phyloP scores from a whole-genome alignment of 495 filamentous ascomycete species.

The Pyronema omphalodes region DNA sequence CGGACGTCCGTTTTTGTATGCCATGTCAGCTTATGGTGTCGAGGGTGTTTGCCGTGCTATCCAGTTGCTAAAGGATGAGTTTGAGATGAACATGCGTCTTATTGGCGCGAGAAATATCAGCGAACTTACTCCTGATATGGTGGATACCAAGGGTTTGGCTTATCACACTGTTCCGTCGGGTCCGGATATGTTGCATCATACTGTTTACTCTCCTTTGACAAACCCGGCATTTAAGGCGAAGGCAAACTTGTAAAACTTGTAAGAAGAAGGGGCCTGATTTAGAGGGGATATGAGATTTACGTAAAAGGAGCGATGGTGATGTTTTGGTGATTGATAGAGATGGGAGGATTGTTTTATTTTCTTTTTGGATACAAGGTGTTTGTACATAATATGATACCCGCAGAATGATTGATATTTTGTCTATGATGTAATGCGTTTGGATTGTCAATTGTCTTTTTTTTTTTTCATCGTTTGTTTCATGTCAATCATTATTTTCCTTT shows the following conservation, averaged over 20 bases:
- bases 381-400: no score
- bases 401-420: no score
- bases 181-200: constrained; percentile 37
- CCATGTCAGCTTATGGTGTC: constrained; percentile 84
- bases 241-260: constrained; percentile 4
- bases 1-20: constrained; percentile 83
- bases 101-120: constrained; percentile 58
- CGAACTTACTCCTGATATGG: constrained; percentile 56
- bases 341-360: no score
- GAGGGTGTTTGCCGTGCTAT: constrained; percentile 80
- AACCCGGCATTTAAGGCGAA: constrained; percentile 33
- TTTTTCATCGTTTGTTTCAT: no score
- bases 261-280: neutral
- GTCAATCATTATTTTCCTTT: no score
- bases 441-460: no score
- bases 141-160: constrained; percentile 57
- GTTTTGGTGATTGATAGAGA: no score
- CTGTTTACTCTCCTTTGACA: constrained; percentile 46
- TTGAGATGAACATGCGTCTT: constrained; percentile 97
- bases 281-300: no score
- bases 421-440: no score
- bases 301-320: no score
- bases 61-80: constrained; percentile 90
- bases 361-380: no score
- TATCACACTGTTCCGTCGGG: constrained; percentile 44